Base-by-base conservation (phyloP, 176 grass and related monocot species). In the Oryza glumipatula region DNA sequence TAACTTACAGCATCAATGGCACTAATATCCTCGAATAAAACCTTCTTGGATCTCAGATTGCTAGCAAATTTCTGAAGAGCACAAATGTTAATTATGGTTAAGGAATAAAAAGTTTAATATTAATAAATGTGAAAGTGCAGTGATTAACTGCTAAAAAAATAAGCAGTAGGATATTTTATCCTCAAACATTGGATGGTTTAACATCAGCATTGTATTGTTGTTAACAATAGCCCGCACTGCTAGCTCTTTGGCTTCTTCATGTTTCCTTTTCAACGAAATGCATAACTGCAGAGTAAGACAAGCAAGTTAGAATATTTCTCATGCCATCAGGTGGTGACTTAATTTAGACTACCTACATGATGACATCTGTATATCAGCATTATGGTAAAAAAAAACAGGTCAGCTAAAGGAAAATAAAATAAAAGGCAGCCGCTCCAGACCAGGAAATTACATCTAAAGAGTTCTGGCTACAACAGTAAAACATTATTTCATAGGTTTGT, bases 211-310 rank as follows among this genome's bases (percentile, higher is more conserved):
- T 51, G 68, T 89, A 83, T 98, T 98, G 77, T 90, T 95, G 80
- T 86, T 94, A 38, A 98, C 78, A 9, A 98, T 81, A 87, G 96
- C 89, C 65, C 91, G 91, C 21, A 94, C 96, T 87, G 83, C 80
- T 80, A 98, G 74, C 80, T 98, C 93, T 84, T 98, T 95, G 76
- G 96, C 93, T 92, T 98, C 93, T 56, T 79, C 86, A 46, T 92
- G 89, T 84, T 98, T 94, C 85, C 89, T 95, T 90, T 89, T 95
- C 56, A 98, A 78, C 71, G 95, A 87, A 83, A 80, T 94, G 85
- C 87, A 88, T 82, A 98, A 90, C 96, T 98, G 91, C 71, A 91
- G 39, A 77, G 51, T 78, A 70, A 76, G 19, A 81, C n/a, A 80
- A 71, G 30, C 23, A 82, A 73, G 52, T 61, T 13, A 91, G 45